A percentile compares a stretch with the other conserved stretches of the same genome.
Conservation (phyloP, 768 basidiomycete species). For the Pseudohyphozyma bogoriensis region DNA sequence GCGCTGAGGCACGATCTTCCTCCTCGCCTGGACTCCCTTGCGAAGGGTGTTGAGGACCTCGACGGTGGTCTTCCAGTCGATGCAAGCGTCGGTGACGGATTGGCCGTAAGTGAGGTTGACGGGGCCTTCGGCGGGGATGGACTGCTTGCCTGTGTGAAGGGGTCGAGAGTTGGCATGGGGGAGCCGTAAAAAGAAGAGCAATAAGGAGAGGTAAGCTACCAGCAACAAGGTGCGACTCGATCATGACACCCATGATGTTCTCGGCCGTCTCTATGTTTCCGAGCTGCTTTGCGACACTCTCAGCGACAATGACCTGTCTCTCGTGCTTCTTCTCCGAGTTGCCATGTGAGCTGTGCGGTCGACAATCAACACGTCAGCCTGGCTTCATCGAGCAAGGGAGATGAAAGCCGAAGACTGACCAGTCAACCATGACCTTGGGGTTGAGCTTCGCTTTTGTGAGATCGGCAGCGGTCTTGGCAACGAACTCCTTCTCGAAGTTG, state of each 20-base stretch:
- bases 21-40: slow-evolving; percentile 71
- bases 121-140: slow-evolving; percentile 64
- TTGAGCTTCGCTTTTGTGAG: slow-evolving; percentile 66
- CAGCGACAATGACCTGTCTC: slow-evolving; percentile 78
- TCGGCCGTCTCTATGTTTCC: slow-evolving; percentile 44
- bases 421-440: slow-evolving; percentile 72
- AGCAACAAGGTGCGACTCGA: slow-evolving; percentile 81
- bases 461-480: slow-evolving; percentile 62
- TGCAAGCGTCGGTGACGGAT: slow-evolving; percentile 68
- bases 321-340: slow-evolving; percentile 86
- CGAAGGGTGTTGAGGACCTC: slow-evolving; percentile 71
- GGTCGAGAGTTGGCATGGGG: not conserved
- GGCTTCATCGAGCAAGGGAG: not conserved
- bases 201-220: slow-evolving; percentile 15
- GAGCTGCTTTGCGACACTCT: slow-evolving; percentile 57
- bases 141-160: slow-evolving; percentile 55
- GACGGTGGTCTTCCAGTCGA: slow-evolving; percentile 81
- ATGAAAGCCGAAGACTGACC: not conserved
- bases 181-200: not conserved
- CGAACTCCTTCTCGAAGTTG: slow-evolving; percentile 71
- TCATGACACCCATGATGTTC: slow-evolving; percentile 85
- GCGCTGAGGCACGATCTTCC: slow-evolving; percentile 24
- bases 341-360: slow-evolving; percentile 82
- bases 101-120: slow-evolving; percentile 67
- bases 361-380: not conserved